A percentile compares a stretch with the other conserved stretches of the same genome.
These are phyloP conservation scores for Penicillium odoratum DNA, from an alignment of 495 filamentous ascomycete genomes.

Conservation along the genomic window DNA sequence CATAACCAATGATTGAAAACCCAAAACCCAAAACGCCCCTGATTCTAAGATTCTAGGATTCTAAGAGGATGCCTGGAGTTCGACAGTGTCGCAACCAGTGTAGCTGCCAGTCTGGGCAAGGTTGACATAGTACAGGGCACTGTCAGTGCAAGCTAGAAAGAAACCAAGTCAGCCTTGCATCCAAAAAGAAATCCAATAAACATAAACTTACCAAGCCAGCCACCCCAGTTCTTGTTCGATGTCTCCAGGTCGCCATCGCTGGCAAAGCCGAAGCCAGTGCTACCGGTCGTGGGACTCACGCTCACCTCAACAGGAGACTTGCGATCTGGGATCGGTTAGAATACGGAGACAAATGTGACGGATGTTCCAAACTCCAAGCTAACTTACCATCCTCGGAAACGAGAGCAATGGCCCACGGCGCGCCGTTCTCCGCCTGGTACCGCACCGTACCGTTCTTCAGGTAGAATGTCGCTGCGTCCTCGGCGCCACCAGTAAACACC, in stretches of 20 bases:
- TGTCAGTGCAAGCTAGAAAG: conserved; percentile 7
- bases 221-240: conserved; percentile 24
- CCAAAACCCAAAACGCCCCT: neutral
- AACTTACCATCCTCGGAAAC: conserved; percentile 14
- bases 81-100: neutral
- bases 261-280: conserved; percentile 29
- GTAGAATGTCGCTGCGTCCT: conserved; percentile 18
- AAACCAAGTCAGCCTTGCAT: neutral
- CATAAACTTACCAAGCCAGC: conserved; percentile 40
- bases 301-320: conserved; percentile 19
- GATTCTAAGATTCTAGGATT: neutral
- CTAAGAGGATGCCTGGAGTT: conserved; percentile 1
- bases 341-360: neutral
- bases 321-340: neutral
- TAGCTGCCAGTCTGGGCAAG: neutral
- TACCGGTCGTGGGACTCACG: conserved; percentile 26
- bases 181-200: neutral
- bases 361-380: neutral
- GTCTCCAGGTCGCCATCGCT: conserved; percentile 23
- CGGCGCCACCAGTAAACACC: conserved; percentile 14
- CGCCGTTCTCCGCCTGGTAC: conserved; percentile 12
- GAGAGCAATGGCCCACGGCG: conserved; percentile 22
- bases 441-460: conserved; percentile 19
- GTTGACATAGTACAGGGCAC: conserved; percentile 4
- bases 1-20: neutral